These are phyloP conservation scores for Fusarium buxicola DNA, from an alignment of 2,329 filamentous ascomycete genomes.

Conservation along the genomic window DNA sequence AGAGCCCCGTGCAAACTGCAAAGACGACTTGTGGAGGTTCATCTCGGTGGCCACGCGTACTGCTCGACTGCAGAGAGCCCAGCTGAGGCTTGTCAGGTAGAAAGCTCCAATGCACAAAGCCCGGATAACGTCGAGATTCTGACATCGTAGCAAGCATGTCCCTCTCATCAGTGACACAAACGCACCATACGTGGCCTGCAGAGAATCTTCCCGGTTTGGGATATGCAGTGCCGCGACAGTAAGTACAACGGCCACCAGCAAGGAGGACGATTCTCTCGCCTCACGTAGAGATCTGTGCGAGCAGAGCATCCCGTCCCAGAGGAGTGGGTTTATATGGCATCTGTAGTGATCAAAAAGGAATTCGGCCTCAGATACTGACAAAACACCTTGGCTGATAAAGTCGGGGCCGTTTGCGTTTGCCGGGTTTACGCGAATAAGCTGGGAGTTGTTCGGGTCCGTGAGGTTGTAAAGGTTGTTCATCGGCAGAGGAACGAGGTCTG, in stretches of 20 bases:
- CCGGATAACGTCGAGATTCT: constrained; percentile 53
- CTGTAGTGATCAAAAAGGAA: constrained; percentile 39
- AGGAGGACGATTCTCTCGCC: constrained; percentile 36
- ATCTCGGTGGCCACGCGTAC: constrained; percentile 55
- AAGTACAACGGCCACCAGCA: constrained; percentile 35
- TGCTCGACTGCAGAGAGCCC: constrained; percentile 53
- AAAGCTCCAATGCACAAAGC: constrained; percentile 54
- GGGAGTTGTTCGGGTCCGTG: neutral
- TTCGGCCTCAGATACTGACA: constrained; percentile 34
- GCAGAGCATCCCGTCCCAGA: constrained; percentile 36
- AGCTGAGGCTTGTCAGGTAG: constrained; percentile 54
- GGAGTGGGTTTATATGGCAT: constrained; percentile 33
- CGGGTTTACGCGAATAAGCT: constrained; percentile 1
- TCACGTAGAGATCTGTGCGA: constrained; percentile 28
- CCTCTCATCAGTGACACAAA: constrained; percentile 3
- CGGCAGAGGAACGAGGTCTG: neutral
- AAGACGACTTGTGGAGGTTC: constrained; percentile 47
- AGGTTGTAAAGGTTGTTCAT: constrained; percentile 9
- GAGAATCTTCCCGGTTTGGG: neutral
- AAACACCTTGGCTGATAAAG: constrained; percentile 35
- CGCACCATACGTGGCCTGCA: neutral
- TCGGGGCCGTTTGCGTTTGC: constrained; percentile 20
- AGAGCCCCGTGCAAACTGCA: neutral
- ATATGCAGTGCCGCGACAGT: constrained; percentile 38
- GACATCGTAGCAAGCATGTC: neutral